Evolutionary conservation across 129 eudicot genomes (phyloP).

Genomic region (Gnaphalium uliginosum): DNA sequence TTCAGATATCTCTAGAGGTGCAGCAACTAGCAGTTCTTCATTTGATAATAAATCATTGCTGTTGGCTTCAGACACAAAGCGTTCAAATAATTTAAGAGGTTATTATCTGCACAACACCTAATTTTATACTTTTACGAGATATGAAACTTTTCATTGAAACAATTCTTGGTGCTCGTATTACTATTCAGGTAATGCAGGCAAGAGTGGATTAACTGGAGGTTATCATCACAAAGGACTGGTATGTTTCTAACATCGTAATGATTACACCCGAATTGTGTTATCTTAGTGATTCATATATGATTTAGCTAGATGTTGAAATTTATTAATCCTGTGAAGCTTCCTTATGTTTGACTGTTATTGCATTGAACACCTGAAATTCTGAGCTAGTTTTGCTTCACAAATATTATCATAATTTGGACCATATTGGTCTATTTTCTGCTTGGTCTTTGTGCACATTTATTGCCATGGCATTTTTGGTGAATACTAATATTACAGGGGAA

Average conservation of each 20-base stretch:
- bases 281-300: neutral
- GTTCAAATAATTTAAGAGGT: slow-evolving; percentile 43
- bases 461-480: slow-evolving; percentile 21
- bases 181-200: slow-evolving; percentile 39
- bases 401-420: neutral
- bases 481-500: slow-evolving; percentile 29
- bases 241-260: slow-evolving; percentile 31
- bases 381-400: slow-evolving; percentile 14
- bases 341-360: neutral
- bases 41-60: slow-evolving; percentile 37
- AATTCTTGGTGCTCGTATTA: neutral
- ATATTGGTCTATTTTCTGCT: slow-evolving; percentile 9
- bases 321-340: neutral
- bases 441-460: slow-evolving; percentile 15
- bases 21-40: slow-evolving; percentile 37
- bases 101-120: neutral
- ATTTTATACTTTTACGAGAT: neutral
- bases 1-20: slow-evolving; percentile 45
- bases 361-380: neutral
- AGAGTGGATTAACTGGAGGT: slow-evolving; percentile 28
- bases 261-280: neutral
- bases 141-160: neutral
- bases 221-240: slow-evolving; percentile 45
- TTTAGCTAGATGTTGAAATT: neutral
- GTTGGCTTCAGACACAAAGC: slow-evolving; percentile 23